Percentiles rank a stretch among this genome's conserved stretches.
These are phyloP conservation scores for Pyrenopolyporus hunteri DNA, from an alignment of 495 filamentous ascomycete species.

Conservation along the genomic window DNA sequence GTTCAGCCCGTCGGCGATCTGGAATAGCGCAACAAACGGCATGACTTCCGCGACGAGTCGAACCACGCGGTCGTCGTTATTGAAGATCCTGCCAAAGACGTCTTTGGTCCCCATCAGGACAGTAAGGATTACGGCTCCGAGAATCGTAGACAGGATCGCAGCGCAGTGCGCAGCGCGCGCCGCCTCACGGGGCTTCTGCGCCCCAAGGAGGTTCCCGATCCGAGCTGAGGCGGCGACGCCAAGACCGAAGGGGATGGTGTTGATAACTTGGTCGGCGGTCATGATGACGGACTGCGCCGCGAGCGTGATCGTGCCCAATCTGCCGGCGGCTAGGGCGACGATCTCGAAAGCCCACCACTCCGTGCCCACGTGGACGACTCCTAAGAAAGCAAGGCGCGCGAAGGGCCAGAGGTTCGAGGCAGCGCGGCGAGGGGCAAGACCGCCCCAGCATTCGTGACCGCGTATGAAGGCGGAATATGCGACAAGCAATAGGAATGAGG, in stretches of 20 bases:
- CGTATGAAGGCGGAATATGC: conserved; percentile 74
- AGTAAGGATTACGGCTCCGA: conserved; percentile 72
- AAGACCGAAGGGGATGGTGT: conserved; percentile 90
- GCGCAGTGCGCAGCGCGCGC: conserved; percentile 77
- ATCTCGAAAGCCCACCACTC: conserved; percentile 99
- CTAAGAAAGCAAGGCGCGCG: conserved; percentile 74
- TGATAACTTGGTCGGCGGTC: conserved; percentile 92
- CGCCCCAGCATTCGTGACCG: conserved; percentile 84
- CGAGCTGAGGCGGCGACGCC: conserved; percentile 83
- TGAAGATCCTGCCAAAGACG: conserved; percentile 83
- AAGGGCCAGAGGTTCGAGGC: conserved; percentile 74
- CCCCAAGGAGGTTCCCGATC: conserved; percentile 83
- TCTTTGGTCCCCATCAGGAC: conserved; percentile 76
- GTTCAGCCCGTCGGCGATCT: conserved; percentile 90
- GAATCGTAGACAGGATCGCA: conserved; percentile 72
- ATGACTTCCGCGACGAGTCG: conserved; percentile 79
- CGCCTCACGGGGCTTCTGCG: conserved; percentile 69
- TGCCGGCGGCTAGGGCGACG: conserved; percentile 86
- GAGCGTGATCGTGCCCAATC: conserved; percentile 80
- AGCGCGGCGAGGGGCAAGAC: conserved; percentile 67
- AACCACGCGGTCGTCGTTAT: conserved; percentile 78
- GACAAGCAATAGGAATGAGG: conserved; percentile 78
- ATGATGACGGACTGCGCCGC: conserved; percentile 93
- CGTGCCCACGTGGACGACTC: conserved; percentile 87
- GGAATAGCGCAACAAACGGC: conserved; percentile 90